Conservation (phyloP, 2,329 filamentous ascomycete genomes). For the Diplodia intermedia region DNA sequence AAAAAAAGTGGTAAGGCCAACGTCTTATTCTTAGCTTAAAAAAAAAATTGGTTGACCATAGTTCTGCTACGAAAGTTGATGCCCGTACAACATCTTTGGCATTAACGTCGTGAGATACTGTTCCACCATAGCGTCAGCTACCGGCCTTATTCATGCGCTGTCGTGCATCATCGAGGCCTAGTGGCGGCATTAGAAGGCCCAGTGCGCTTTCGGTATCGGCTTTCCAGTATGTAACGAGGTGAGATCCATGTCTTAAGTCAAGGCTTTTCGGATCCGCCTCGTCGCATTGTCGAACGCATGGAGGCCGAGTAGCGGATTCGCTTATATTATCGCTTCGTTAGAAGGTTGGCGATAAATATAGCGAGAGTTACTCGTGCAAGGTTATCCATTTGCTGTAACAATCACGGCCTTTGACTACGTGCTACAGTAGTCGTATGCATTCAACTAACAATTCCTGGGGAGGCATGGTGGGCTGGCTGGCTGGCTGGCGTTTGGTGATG, state of each 20-base stretch:
- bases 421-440: background rate
- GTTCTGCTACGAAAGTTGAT: no score
- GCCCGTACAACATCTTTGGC: no score
- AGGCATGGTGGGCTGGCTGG: no score
- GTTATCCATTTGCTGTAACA: background rate
- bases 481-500: no score
- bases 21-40: no score
- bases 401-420: background rate
- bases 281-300: conserved; percentile 6
- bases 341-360: background rate
- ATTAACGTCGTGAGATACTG: no score
- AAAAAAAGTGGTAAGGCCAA: no score
- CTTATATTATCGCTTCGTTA: background rate
- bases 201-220: background rate
- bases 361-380: conserved; percentile 4
- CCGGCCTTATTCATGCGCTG: no score
- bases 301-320: background rate
- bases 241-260: background rate
- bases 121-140: no score
- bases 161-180: no score
- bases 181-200: background rate
- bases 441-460: background rate
- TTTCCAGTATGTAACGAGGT: background rate
- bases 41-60: background rate
- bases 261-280: background rate